Evolutionary conservation across 441 rosid species (phyloP).

Genomic region (Raphanus hybrid): DNA sequence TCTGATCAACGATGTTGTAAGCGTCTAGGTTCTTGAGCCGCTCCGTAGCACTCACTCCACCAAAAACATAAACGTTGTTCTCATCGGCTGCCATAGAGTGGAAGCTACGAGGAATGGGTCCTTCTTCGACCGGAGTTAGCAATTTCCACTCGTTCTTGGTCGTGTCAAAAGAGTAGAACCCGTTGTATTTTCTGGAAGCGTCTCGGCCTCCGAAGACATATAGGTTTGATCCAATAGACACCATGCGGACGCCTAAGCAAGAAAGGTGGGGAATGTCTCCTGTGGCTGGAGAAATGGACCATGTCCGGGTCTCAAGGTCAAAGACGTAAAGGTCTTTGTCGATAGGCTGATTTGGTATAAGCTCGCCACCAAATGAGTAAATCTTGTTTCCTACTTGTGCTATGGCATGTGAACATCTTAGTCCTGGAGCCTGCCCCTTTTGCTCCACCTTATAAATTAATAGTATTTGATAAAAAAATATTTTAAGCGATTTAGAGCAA

Average conservation of each 20-base stretch:
- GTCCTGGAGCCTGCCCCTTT: slow-evolving; percentile 70
- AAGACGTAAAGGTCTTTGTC: slow-evolving; percentile 73
- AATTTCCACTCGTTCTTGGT: slow-evolving; percentile 57
- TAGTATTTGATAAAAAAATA: neutral
- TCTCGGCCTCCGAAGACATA: slow-evolving; percentile 90
- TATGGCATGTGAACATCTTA: slow-evolving; percentile 85
- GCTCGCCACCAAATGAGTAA: slow-evolving; percentile 75
- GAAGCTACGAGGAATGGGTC: slow-evolving; percentile 13
- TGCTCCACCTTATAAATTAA: slow-evolving; percentile 59
- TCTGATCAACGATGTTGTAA: slow-evolving; percentile 56
- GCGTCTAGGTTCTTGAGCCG: slow-evolving; percentile 80
- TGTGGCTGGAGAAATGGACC: slow-evolving; percentile 63
- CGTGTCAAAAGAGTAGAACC: slow-evolving; percentile 76
- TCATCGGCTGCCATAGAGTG: slow-evolving; percentile 10
- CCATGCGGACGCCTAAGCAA: slow-evolving; percentile 85
- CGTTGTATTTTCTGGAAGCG: slow-evolving; percentile 58
- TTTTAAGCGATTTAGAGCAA: neutral
- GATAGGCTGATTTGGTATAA: slow-evolving; percentile 71
- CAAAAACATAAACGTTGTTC: slow-evolving; percentile 39
- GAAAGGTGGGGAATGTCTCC: slow-evolving; percentile 73
- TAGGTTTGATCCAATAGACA: slow-evolving; percentile 53
- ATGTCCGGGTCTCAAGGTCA: slow-evolving; percentile 58
- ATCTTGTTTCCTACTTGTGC: slow-evolving; percentile 59
- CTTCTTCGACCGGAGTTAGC: neutral
- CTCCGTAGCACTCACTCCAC: slow-evolving; percentile 69